Conservation (phyloP, 805 yeast genomes). For the Candida tallmaniae region DNA sequence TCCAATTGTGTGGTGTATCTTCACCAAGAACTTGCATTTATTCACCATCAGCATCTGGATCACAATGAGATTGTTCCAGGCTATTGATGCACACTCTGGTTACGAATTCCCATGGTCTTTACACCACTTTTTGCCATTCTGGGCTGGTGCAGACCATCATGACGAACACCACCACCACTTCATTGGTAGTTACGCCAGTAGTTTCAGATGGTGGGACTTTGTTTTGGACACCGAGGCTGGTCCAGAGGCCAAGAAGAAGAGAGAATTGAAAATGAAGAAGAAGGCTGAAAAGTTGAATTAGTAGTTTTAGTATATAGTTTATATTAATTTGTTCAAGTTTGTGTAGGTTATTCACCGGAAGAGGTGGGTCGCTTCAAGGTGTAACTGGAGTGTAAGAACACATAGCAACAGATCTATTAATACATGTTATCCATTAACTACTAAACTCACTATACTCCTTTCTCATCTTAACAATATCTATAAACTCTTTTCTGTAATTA, state of each 20-base stretch:
- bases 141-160: constrained; percentile 66
- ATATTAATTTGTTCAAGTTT: too few species aligned
- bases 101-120: constrained; percentile 61
- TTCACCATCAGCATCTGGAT: constrained; percentile 55
- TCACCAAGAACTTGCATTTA: constrained; percentile 45
- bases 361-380: too few species aligned
- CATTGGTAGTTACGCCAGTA: constrained; percentile 55
- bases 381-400: too few species aligned
- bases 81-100: constrained; percentile 59
- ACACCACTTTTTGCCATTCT: constrained; percentile 52
- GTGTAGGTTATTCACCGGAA: too few species aligned
- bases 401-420: too few species aligned
- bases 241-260: constrained; percentile 43
- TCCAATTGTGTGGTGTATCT: constrained; percentile 50
- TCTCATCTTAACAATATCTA: constrained; percentile 37
- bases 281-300: constrained; percentile 32
- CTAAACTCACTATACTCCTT: constrained; percentile 38
- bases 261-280: constrained; percentile 41
- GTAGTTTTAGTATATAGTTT: too few species aligned
- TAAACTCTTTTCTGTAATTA: constrained; percentile 39
- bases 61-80: constrained; percentile 49
- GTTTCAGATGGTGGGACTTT: constrained; percentile 57
- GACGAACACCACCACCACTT: constrained; percentile 58
- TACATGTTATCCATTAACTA: background rate
- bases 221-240: constrained; percentile 53